A percentile compares a stretch with the other conserved stretches of the same genome.
Evolutionary conservation across 306 rosid genomes (phyloP).

Genomic region (Vigna hirtella): DNA sequence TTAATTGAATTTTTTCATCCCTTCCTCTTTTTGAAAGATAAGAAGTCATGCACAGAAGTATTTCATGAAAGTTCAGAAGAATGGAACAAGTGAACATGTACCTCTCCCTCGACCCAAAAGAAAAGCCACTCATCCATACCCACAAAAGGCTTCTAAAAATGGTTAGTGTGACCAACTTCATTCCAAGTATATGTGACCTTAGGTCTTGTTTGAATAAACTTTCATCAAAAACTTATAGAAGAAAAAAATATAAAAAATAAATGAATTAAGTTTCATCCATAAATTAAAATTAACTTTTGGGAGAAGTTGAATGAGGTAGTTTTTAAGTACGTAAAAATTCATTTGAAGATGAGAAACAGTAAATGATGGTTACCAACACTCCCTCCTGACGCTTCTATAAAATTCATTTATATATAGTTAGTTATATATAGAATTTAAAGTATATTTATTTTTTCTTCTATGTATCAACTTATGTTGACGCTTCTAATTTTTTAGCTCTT

Average conservation of each 20-base stretch:
- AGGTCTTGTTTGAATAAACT: not conserved
- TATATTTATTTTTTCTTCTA: not conserved
- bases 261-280: too few relatives aligned
- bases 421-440: too few relatives aligned
- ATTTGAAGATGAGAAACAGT: not conserved
- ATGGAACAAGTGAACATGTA: constrained; percentile 79
- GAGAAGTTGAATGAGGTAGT: too few relatives aligned
- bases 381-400: too few relatives aligned
- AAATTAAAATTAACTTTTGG: too few relatives aligned
- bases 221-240: too few relatives aligned
- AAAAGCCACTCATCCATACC: constrained; percentile 69
- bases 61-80: constrained; percentile 82
- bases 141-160: constrained; percentile 54
- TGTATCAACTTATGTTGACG: constrained; percentile 28
- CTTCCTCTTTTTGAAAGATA: constrained; percentile 57
- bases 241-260: too few relatives aligned
- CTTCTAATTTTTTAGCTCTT: constrained; percentile 10
- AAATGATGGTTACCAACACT: too few relatives aligned
- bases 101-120: constrained; percentile 92
- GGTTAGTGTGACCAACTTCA: constrained; percentile 46
- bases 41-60: constrained; percentile 92
- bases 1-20: not conserved
- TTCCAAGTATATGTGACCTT: constrained; percentile 17
- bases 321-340: constrained; percentile 43
- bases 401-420: too few relatives aligned